A percentile compares a stretch with the other conserved stretches of the same genome.
phyloP scores from a whole-genome alignment of 1,284 basidiomycete genomes.

The Cryptococcus jaspeensis region DNA sequence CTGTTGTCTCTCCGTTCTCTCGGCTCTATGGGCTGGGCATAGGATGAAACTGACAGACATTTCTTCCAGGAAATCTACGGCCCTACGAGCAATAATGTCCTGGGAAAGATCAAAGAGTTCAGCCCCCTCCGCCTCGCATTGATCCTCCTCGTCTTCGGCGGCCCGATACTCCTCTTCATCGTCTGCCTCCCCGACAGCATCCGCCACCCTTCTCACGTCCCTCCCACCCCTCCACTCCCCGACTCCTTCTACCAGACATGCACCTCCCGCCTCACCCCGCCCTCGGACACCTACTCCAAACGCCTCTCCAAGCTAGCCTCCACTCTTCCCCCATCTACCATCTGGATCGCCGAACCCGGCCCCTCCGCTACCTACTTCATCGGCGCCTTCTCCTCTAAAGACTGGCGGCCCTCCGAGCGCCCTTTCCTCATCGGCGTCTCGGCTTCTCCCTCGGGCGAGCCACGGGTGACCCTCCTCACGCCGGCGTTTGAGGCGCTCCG shows the following conservation, averaged over 20 bases:
- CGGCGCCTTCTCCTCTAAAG: constrained; percentile 60
- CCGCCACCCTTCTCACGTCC: too few relatives aligned
- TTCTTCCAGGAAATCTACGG: too few relatives aligned
- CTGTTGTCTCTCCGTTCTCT: too few relatives aligned
- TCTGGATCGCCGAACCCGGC: constrained; percentile 67
- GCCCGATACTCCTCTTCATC: too few relatives aligned
- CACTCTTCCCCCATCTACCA: constrained; percentile 9
- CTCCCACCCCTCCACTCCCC: too few relatives aligned
- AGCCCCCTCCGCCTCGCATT: neutral
- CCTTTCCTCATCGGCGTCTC: constrained; percentile 69
- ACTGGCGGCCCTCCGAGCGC: constrained; percentile 73
- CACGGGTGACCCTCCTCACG: constrained; percentile 63
- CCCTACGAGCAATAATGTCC: too few relatives aligned
- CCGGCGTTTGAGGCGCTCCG: constrained; percentile 74
- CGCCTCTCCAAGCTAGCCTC: constrained; percentile 18
- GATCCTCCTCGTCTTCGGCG: too few relatives aligned
- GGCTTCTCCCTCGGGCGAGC: neutral
- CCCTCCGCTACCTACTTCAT: constrained; percentile 68
- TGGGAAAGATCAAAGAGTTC: neutral
- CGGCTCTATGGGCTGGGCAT: too few relatives aligned
- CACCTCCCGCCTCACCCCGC: constrained; percentile 12
- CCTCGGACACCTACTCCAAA: constrained; percentile 9
- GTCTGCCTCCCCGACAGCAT: too few relatives aligned
- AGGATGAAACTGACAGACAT: too few relatives aligned
- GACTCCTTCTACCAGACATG: neutral